Conservation (phyloP, 2,329 filamentous ascomycete species). For the Stachybotrys elegans region DNA sequence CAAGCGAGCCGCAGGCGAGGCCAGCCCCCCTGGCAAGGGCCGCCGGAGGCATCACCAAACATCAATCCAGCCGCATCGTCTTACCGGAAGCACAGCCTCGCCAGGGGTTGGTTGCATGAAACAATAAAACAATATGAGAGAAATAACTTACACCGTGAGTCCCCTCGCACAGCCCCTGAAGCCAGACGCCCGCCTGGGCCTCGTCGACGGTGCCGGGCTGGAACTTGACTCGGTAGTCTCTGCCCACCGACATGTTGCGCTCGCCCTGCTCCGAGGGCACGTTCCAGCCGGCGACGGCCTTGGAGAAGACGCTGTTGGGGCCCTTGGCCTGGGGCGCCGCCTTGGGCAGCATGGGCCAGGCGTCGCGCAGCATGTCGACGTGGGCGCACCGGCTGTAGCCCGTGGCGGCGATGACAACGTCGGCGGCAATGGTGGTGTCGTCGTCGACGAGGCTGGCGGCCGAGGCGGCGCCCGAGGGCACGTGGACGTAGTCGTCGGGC, state of each 20-base stretch:
- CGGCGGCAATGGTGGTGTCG: slow-evolving; percentile 63
- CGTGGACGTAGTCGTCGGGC: slow-evolving; percentile 32
- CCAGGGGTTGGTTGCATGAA: too few relatives aligned
- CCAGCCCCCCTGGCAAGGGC: too few relatives aligned
- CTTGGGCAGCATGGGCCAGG: slow-evolving; percentile 61
- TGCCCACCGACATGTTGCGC: slow-evolving; percentile 58
- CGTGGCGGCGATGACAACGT: slow-evolving; percentile 80
- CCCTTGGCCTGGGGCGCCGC: too few relatives aligned
- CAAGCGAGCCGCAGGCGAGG: too few relatives aligned
- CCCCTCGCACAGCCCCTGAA: slow-evolving; percentile 90
- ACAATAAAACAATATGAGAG: too few relatives aligned
- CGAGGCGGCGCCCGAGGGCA: slow-evolving; percentile 46
- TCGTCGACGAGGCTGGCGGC: slow-evolving; percentile 81
- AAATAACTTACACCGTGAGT: slow-evolving; percentile 83
- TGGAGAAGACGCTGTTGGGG: slow-evolving; percentile 14
- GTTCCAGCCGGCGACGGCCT: slow-evolving; percentile 35
- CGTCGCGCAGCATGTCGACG: slow-evolving; percentile 65
- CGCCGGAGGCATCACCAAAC: neutral
- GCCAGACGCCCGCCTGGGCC: slow-evolving; percentile 77
- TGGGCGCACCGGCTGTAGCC: slow-evolving; percentile 79
- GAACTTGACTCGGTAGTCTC: slow-evolving; percentile 77
- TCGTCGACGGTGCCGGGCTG: slow-evolving; percentile 60
- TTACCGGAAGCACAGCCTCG: too few relatives aligned
- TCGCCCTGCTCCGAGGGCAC: slow-evolving; percentile 31
- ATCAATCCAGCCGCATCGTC: slow-evolving; percentile 4